Conservation (phyloP, 257 asterid genomes). For the Henckelia pumila region DNA sequence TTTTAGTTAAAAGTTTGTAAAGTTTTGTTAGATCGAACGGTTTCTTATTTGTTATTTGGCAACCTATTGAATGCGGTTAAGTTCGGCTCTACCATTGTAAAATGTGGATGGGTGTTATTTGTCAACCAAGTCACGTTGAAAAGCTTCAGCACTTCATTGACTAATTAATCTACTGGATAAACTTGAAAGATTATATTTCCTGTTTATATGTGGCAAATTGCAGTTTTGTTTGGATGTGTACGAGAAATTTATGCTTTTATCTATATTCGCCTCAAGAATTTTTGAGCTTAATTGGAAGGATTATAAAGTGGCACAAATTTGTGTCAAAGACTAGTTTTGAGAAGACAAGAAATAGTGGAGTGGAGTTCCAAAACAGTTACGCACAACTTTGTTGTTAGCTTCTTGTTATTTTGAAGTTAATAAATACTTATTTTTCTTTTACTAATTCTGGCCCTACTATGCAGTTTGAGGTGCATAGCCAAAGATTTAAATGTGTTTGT, state of each 20-base stretch:
- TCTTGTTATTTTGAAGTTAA: not conserved
- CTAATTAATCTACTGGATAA: not conserved
- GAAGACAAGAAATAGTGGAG: slow-evolving; percentile 6
- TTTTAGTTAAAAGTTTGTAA: slow-evolving; percentile 2
- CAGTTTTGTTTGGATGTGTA: not conserved
- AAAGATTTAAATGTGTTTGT: slow-evolving; percentile 27
- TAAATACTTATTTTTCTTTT: slow-evolving; percentile 6
- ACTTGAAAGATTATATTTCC: not conserved
- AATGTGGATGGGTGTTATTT: not conserved
- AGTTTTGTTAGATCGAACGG: slow-evolving; percentile 18
- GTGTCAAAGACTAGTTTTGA: not conserved
- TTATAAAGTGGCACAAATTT: not conserved
- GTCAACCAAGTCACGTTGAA: not conserved
- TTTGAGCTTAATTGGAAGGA: not conserved
- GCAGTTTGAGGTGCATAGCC: slow-evolving; percentile 31
- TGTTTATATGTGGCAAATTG: not conserved
- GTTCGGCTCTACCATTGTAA: slow-evolving; percentile 12
- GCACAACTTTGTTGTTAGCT: slow-evolving; percentile 5
- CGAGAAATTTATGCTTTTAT: too few species aligned
- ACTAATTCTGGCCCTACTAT: slow-evolving; percentile 26
- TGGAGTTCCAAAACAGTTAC: slow-evolving; percentile 1
- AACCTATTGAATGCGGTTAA: not conserved
- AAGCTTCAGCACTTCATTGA: not conserved
- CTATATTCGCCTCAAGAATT: not conserved
- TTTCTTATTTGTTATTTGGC: not conserved